A percentile compares a stretch with the other conserved stretches of the same genome.
Conservation (phyloP, 192 early-diverging fungal genomes). For the Coemansia sp. region DNA sequence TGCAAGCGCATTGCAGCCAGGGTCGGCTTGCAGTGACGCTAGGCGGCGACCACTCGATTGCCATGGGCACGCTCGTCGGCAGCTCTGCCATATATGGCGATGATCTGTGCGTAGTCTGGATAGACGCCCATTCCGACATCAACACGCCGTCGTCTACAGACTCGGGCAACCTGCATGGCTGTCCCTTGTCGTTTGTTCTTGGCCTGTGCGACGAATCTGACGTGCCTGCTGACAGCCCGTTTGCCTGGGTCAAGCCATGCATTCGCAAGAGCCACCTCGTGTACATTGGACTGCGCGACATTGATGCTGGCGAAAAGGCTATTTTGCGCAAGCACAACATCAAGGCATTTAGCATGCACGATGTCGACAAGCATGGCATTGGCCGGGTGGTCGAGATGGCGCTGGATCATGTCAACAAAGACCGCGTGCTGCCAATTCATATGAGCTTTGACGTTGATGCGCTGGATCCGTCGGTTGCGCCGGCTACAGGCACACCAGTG, state of each 20-base stretch:
- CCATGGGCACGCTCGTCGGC: constrained; percentile 86
- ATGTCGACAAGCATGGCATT: constrained; percentile 93
- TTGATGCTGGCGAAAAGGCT: constrained; percentile 85
- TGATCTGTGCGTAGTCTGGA: constrained; percentile 88
- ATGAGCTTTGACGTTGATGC: constrained; percentile 95
- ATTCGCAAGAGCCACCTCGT: constrained; percentile 76
- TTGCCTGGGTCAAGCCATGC: constrained; percentile 79
- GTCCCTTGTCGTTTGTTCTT: constrained; percentile 86
- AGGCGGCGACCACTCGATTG: constrained; percentile 95
- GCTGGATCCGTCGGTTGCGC: constrained; percentile 90
- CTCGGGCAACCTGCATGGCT: constrained; percentile 94
- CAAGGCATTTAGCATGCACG: constrained; percentile 94
- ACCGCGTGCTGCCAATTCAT: constrained; percentile 75
- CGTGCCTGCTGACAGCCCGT: constrained; percentile 51
- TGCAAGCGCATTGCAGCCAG: constrained; percentile 61
- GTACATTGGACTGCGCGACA: constrained; percentile 95
- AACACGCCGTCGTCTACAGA: constrained; percentile 87
- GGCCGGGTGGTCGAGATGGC: constrained; percentile 91
- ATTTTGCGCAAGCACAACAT: constrained; percentile 80
- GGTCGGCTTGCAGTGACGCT: constrained; percentile 86
- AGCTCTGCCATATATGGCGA: constrained; percentile 69
- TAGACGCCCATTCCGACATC: constrained; percentile 94
- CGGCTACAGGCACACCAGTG: constrained; percentile 93
- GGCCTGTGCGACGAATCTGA: constrained; percentile 63
- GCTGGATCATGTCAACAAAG: constrained; percentile 80